Conservation (phyloP, 2,329 filamentous ascomycete genomes). For the Penicillium sp. region DNA sequence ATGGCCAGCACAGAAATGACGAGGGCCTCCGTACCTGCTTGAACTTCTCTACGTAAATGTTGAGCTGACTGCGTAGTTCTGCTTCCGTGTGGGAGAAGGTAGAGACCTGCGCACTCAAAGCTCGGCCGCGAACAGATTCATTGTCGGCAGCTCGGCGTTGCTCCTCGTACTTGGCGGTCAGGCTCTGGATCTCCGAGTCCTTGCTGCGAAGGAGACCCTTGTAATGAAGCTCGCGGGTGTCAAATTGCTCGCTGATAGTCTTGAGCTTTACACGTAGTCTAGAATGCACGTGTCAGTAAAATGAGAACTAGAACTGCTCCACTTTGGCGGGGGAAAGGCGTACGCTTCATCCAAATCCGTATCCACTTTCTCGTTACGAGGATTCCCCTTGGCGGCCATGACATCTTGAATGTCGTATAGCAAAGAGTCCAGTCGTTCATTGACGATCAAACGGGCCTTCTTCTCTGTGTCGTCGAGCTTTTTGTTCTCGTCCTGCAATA, state of each 20-base stretch:
- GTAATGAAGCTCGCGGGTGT: conserved; percentile 91
- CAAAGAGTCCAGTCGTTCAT: conserved; percentile 78
- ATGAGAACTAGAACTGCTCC: not conserved
- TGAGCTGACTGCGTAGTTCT: conserved; percentile 89
- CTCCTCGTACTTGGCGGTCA: conserved; percentile 83
- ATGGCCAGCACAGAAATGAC: conserved; percentile 8
- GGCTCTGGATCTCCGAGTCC: conserved; percentile 91
- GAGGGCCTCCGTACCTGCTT: conserved; percentile 75
- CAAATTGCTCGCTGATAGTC: conserved; percentile 94
- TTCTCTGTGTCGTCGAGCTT: conserved; percentile 84
- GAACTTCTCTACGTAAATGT: conserved; percentile 98
- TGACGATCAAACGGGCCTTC: conserved; percentile 76
- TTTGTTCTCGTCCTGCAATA: conserved; percentile 79
- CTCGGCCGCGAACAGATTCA: conserved; percentile 76
- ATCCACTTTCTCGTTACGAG: conserved; percentile 76
- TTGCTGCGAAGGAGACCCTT: conserved; percentile 89
- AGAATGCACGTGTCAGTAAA: conserved; percentile 20
- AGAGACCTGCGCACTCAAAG: conserved; percentile 86
- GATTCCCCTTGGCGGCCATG: conserved; percentile 81
- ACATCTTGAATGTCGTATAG: conserved; percentile 84
- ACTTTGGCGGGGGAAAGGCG: conserved; percentile 35
- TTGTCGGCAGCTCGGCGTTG: conserved; percentile 85
- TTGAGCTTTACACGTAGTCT: conserved; percentile 74
- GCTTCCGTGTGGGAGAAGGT: conserved; percentile 96
- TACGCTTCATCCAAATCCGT: conserved; percentile 89